Evolutionary conservation across 192 early-diverging fungal genomes (phyloP).

Genomic region (Pilaira anomala): DNA sequence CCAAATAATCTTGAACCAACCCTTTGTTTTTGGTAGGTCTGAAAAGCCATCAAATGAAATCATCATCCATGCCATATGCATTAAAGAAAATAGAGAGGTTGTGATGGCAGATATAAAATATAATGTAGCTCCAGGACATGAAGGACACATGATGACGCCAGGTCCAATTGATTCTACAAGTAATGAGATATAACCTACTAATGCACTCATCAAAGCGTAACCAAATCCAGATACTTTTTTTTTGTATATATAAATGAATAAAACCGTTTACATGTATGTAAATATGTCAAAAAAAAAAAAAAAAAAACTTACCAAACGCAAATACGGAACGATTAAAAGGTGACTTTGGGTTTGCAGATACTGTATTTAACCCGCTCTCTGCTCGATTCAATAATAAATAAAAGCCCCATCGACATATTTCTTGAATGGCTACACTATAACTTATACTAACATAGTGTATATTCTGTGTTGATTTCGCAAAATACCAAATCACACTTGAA

Average conservation of each 20-base stretch:
- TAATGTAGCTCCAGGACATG: conserved; percentile 55
- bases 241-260: conserved; percentile 1
- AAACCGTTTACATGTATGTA: not conserved
- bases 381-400: conserved; percentile 59
- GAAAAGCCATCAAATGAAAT: conserved; percentile 69
- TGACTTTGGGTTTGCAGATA: conserved; percentile 62
- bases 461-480: conserved; percentile 40
- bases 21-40: not conserved
- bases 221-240: conserved; percentile 60
- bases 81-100: conserved; percentile 65
- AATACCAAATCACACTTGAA: conserved; percentile 71
- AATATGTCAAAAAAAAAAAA: not conserved
- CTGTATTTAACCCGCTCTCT: conserved; percentile 61
- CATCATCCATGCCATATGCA: conserved; percentile 75
- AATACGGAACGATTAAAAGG: conserved; percentile 58
- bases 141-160: conserved; percentile 63
- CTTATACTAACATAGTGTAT: conserved; percentile 49
- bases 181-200: conserved; percentile 65
- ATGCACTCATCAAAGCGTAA: conserved; percentile 68
- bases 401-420: conserved; percentile 64
- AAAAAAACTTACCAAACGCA: conserved; percentile 55
- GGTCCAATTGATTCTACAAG: conserved; percentile 69
- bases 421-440: conserved; percentile 63
- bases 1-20: conserved; percentile 47
- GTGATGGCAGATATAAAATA: conserved; percentile 71